phyloP scores from a whole-genome alignment of 768 basidiomycete genomes.

The Calocybe indica region DNA sequence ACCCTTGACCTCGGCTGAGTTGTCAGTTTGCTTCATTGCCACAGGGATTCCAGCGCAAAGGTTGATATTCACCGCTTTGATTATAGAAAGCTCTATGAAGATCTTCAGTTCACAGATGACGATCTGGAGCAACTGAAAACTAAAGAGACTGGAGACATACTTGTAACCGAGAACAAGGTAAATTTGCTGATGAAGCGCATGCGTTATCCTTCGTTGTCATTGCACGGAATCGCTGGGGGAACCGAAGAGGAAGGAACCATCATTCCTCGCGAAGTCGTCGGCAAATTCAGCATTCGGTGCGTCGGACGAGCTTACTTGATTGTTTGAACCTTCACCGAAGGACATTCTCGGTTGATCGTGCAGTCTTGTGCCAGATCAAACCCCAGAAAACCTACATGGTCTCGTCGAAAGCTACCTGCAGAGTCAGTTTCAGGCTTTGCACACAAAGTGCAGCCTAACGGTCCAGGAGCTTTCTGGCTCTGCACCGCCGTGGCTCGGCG shows the following conservation, averaged over 20 bases:
- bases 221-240: conserved; percentile 96
- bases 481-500: conserved; percentile 87
- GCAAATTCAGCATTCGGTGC: conserved; percentile 93
- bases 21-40: conserved; percentile 26
- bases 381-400: conserved; percentile 65
- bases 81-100: conserved; percentile 60
- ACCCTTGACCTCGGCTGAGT: conserved; percentile 66
- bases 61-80: no score
- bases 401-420: conserved; percentile 67
- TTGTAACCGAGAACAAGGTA: conserved; percentile 68
- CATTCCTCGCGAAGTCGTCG: conserved; percentile 82
- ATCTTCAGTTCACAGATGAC: conserved; percentile 61
- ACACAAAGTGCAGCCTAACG: conserved; percentile 77
- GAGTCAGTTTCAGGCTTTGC: conserved; percentile 78
- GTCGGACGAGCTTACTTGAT: conserved; percentile 11
- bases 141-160: no score
- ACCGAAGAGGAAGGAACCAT: conserved; percentile 86
- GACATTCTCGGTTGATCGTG: neutral
- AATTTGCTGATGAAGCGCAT: conserved; percentile 87
- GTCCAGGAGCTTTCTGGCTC: conserved; percentile 64
- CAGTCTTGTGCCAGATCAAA: conserved; percentile 83
- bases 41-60: no score
- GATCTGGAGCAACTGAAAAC: conserved; percentile 61
- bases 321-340: neutral
- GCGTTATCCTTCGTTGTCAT: conserved; percentile 81